phyloP scores from a whole-genome alignment of 768 basidiomycete species.

The Suillus ampliporus region DNA sequence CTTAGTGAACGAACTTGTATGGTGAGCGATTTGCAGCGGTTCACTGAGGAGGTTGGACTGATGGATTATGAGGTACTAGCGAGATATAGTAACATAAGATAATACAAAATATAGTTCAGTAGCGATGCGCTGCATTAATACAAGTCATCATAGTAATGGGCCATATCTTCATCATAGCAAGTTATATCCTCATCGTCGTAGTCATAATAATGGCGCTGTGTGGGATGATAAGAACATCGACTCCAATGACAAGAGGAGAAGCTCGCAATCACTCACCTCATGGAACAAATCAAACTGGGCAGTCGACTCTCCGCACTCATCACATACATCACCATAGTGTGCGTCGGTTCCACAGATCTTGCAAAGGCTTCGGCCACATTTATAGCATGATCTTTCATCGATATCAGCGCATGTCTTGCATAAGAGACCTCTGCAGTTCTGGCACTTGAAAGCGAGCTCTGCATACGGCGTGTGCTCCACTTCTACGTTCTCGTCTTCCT shows the following conservation, averaged over 20 bases:
- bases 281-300: no score
- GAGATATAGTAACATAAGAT: background rate
- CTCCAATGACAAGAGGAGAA: background rate
- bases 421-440: background rate
- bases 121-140: no score
- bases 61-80: background rate
- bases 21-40: no score
- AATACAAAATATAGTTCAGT: background rate
- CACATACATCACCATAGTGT: background rate
- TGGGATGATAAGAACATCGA: background rate
- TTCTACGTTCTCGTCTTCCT: background rate
- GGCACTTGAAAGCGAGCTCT: background rate
- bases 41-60: no score
- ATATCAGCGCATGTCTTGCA: background rate
- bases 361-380: background rate
- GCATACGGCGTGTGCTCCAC: background rate
- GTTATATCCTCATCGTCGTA: no score
- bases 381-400: background rate
- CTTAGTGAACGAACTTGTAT: no score
- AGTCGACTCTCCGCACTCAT: background rate
- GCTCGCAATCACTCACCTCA: constrained; percentile 1
- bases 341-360: background rate
- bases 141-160: no score
- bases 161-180: no score
- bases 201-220: no score